These are phyloP conservation scores for Phytophthora aleatoria DNA, from an alignment of 352 stramenopile species.

Conservation along the genomic window DNA sequence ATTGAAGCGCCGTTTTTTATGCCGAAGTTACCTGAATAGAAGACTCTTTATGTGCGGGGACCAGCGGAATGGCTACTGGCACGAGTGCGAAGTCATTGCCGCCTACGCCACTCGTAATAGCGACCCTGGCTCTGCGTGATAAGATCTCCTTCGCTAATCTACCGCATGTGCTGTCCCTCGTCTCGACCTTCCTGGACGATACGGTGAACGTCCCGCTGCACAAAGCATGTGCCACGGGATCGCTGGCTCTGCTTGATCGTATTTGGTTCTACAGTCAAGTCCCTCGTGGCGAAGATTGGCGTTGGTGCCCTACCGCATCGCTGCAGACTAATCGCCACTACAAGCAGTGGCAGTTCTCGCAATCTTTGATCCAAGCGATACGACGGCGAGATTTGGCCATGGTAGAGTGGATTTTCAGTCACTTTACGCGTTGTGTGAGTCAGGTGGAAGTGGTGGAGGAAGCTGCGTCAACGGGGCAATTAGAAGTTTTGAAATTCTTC, in stretches of 20 bases:
- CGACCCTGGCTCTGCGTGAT: slow-evolving; percentile 1
- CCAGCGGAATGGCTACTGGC: no score
- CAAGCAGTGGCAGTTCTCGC: slow-evolving; percentile 8
- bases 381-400: slow-evolving; percentile 7
- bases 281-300: neutral
- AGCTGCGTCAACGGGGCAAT: slow-evolving; percentile 1
- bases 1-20: neutral
- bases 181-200: slow-evolving; percentile 9
- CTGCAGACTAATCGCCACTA: slow-evolving; percentile 7
- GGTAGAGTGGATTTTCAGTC: slow-evolving; percentile 11
- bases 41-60: neutral
- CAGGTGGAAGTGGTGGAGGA: slow-evolving; percentile 8
- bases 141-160: neutral
- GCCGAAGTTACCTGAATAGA: neutral
- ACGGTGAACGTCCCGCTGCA: slow-evolving; percentile 6
- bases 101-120: neutral
- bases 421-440: slow-evolving; percentile 10
- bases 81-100: neutral
- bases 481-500: slow-evolving; percentile 5
- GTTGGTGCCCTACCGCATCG: slow-evolving; percentile 6
- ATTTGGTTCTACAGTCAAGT: slow-evolving; percentile 7
- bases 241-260: slow-evolving; percentile 2
- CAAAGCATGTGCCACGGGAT: neutral
- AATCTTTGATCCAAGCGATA: slow-evolving; percentile 11
- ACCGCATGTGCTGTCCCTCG: neutral